Base-by-base conservation (phyloP, 768 basidiomycete genomes). In the Suillus brevipes region DNA sequence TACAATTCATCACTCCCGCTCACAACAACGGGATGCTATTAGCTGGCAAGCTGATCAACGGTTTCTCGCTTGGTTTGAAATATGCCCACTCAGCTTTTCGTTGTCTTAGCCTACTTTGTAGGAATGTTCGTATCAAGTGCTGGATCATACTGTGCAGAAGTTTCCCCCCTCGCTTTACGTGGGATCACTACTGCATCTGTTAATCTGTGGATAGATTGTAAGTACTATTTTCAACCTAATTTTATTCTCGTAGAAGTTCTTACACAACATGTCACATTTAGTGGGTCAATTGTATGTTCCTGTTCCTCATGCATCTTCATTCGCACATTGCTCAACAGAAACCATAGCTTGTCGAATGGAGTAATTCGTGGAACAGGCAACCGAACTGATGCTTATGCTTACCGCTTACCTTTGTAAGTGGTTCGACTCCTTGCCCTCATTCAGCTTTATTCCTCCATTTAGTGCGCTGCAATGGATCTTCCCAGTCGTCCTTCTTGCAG, bases 401-500 rank as follows among this genome's bases (percentile, higher is more conserved):
- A 74, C 63, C 71, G 68, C 18, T 64, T 74, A 34, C 73, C 73
- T 0, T 73, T 74, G 73, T 75, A 59, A 67, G 73, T 62, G 16
- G 25, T 3, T 45, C 14, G 8, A n/a, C 47, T 2, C 5, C 4
- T 60, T 28, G 1, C 25, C 18, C 18, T 38, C 13, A 56, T 55
- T 10, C 7, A 10, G 16, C 52, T 28, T 14, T 2, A 42, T n/a
- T n/a, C 3, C 1, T 60, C 18, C 38, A 60, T 23, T 16, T 49
- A 74, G 73, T 43, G 74, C 71, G 10, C 61, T 78, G 16, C 77
- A 77, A 45, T 77, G 75, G 73, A 73, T 78, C 47, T 77, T 76
- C 65, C 77, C 75, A 0, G 36, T 72, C 49, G 69, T 77, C 4
- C 70, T 78, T 53, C 61, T 78, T 55, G 58, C 70, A 5, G 77